Conservation (phyloP, 202 grass and related monocot species). For the Setaria viridis region DNA sequence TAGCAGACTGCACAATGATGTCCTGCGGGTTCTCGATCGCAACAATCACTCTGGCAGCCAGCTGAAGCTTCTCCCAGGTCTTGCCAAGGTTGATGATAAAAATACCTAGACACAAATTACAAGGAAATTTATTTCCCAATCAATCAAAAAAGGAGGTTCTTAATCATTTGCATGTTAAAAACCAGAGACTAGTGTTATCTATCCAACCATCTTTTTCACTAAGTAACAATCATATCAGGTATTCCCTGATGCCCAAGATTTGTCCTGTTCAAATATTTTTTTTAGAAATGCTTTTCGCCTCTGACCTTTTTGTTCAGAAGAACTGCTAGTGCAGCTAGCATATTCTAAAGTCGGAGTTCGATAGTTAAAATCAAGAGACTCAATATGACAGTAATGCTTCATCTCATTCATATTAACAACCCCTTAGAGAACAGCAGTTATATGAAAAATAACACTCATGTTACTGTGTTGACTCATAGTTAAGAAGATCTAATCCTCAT, state of each 20-base stretch:
- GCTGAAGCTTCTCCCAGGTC: constrained; percentile 87
- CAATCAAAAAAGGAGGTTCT: neutral
- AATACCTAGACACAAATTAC: constrained; percentile 53
- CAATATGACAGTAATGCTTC: neutral
- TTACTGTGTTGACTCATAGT: neutral
- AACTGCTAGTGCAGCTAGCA: neutral
- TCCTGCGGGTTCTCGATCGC: constrained; percentile 87
- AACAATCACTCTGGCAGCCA: constrained; percentile 88
- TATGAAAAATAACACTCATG: neutral
- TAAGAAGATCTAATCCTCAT: neutral
- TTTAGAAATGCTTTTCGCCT: neutral
- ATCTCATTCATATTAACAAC: neutral
- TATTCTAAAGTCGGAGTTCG: neutral
- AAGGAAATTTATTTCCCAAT: neutral
- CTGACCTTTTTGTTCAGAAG: neutral
- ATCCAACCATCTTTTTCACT: too few species aligned
- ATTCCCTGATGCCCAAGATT: neutral
- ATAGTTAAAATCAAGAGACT: neutral
- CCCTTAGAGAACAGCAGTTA: constrained; percentile 1
- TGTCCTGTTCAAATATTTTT: too few species aligned
- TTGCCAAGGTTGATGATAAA: constrained; percentile 86
- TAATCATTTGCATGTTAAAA: neutral
- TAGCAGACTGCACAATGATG: constrained; percentile 91
- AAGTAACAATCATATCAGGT: neutral
- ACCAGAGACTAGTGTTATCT: neutral